phyloP scores from a whole-genome alignment of 768 basidiomycete species.

The Tylopilus sp. region DNA sequence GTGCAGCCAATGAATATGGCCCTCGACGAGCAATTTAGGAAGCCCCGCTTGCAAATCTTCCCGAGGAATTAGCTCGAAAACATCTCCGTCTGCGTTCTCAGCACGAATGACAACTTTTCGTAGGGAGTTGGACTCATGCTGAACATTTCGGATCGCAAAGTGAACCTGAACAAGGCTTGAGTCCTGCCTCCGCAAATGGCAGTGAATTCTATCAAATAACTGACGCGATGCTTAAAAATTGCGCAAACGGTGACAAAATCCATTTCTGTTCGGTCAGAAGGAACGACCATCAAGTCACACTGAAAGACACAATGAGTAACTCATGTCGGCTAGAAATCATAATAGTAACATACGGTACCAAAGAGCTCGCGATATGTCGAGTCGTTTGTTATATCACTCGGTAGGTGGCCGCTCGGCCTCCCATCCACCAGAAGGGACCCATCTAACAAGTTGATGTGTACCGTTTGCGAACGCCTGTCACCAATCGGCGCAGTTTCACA shows the following conservation, averaged over 20 bases:
- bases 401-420: constrained; percentile 18
- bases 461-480: constrained; percentile 16
- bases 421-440: constrained; percentile 29
- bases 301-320: not conserved
- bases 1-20: not conserved
- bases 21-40: not conserved
- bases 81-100: not conserved
- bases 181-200: no score
- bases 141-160: constrained; percentile 8
- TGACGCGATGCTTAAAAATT: no score
- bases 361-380: constrained; percentile 22
- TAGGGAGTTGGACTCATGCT: not conserved
- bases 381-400: constrained; percentile 13
- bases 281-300: not conserved
- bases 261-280: constrained; percentile 24
- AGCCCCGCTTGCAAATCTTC: not conserved
- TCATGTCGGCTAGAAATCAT: no score
- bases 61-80: constrained; percentile 8
- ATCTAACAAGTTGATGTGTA: constrained; percentile 22
- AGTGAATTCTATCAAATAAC: no score
- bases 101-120: not conserved
- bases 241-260: constrained; percentile 23
- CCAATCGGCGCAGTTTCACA: constrained; percentile 12
- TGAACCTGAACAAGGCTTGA: constrained; percentile 12
- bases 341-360: constrained; percentile 13